Percentiles rank a stretch among this genome's conserved stretches.
phyloP scores from a whole-genome alignment of 2,329 filamentous ascomycete genomes.

The Aspergillus melleus region DNA sequence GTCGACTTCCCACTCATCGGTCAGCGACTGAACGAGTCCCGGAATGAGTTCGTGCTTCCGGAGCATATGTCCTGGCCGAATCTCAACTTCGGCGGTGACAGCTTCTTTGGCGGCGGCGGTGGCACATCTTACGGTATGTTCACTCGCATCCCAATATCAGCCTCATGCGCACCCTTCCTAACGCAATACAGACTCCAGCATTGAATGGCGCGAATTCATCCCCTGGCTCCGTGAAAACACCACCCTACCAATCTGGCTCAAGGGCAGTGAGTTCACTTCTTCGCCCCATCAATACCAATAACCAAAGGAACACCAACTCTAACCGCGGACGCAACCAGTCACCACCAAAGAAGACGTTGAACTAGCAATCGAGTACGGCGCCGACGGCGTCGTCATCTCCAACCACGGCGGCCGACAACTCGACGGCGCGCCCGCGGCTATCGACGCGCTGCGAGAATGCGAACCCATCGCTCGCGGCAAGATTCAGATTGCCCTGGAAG shows the following conservation, averaged over 20 bases:
- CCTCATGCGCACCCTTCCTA: neutral
- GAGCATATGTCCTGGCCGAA: slow-evolving; percentile 41
- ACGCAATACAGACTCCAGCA: slow-evolving; percentile 26
- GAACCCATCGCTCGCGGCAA: slow-evolving; percentile 22
- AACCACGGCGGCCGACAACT: slow-evolving; percentile 36
- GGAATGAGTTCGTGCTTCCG: slow-evolving; percentile 52
- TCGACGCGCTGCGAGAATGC: slow-evolving; percentile 30
- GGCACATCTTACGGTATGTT: neutral
- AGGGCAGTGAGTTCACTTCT: slow-evolving; percentile 21
- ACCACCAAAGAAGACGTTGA: slow-evolving; percentile 19
- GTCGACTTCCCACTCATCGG: slow-evolving; percentile 55
- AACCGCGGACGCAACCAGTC: neutral
- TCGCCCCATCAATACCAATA: too few species aligned
- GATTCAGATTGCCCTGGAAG: slow-evolving; percentile 29
- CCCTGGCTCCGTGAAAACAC: slow-evolving; percentile 48
- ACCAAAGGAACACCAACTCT: too few species aligned
- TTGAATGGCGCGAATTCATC: slow-evolving; percentile 50
- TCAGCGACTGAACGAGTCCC: slow-evolving; percentile 50
- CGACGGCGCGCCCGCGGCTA: slow-evolving; percentile 31
- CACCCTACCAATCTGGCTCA: slow-evolving; percentile 39
- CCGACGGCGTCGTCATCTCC: slow-evolving; percentile 34
- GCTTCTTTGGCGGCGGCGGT: neutral
- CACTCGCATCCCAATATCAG: neutral
- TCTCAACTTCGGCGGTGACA: slow-evolving; percentile 24
- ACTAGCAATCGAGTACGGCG: slow-evolving; percentile 29